A percentile compares a stretch with the other conserved stretches of the same genome.
phyloP scores from a whole-genome alignment of 2,329 filamentous ascomycete species.

The Colletotrichum plurivorum region DNA sequence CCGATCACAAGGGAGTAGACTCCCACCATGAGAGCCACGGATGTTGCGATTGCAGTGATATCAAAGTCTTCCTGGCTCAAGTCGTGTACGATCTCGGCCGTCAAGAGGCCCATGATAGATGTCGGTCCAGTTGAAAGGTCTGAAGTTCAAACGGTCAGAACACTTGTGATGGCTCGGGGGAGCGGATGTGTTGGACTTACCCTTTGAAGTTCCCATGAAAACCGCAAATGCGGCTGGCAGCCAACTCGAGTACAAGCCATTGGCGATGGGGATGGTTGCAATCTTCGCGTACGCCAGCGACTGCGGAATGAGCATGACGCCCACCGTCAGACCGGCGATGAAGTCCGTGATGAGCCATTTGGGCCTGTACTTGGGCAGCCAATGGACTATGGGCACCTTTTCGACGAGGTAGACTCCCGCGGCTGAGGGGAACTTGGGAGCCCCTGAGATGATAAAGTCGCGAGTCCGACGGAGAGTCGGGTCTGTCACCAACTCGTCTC shows the following conservation, averaged over 20 bases:
- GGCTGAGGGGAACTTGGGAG: constrained; percentile 62
- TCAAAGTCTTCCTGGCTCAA: constrained; percentile 58
- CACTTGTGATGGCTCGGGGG: background rate
- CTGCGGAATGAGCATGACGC: constrained; percentile 73
- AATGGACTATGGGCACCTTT: constrained; percentile 74
- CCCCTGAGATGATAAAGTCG: constrained; percentile 49
- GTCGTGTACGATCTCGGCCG: constrained; percentile 71
- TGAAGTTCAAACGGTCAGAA: constrained; percentile 43
- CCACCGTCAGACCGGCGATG: constrained; percentile 73
- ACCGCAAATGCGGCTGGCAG: constrained; percentile 70
- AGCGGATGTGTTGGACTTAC: constrained; percentile 49
- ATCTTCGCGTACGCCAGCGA: constrained; percentile 75
- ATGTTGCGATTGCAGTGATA: constrained; percentile 67
- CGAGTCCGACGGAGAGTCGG: constrained; percentile 50
- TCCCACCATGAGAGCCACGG: constrained; percentile 75
- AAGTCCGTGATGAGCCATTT: constrained; percentile 74
- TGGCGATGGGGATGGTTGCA: constrained; percentile 72
- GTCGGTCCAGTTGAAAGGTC: constrained; percentile 76
- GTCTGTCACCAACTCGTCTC: constrained; percentile 48
- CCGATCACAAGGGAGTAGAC: constrained; percentile 72
- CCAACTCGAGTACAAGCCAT: constrained; percentile 73
- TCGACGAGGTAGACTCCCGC: constrained; percentile 69
- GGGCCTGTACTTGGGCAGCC: constrained; percentile 73
- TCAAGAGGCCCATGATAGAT: constrained; percentile 74
- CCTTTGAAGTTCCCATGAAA: constrained; percentile 74